Evolutionary conservation across 1,139 yeast species (phyloP), one percentile per base, ranked within the genome.

Genomic region (Arxiozyma slooffiae): DNA sequence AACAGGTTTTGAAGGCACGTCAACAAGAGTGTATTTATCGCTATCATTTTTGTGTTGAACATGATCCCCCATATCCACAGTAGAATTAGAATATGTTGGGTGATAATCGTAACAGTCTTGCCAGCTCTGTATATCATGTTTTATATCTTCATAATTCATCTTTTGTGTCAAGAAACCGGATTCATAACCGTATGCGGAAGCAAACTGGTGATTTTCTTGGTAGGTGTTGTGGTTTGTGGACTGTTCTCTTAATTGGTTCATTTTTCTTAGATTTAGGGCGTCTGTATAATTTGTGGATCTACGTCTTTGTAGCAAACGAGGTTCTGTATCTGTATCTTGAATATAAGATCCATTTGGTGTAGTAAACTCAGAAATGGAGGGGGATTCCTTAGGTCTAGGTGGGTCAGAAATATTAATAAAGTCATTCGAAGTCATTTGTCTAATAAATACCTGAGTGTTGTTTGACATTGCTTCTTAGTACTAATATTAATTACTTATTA

Each of bases 341-440:
- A 11, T 22, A 22, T 21, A 30, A 3, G 49, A 36, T 16, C 16
- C 40, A 7, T 51, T 52, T 11, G 52, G 44, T 22, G 53, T 41
- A 39, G 50, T 46, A 21, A 46, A 49, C 17, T 50, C 50, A 6
- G 57, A 53, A 4, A 53, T 36, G 34, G 47, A 47, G 20, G 61
- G 62, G 5, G 63, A 55, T 22, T 57, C 61, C 51, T 58, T 55
- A 5, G 64, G 58, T 20, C 52, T 52, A n/a, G 67, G 66, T 8
- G 67, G 59, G 22, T 59, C 60, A n/a, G 59, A 56, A 30, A 62
- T 40, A 44, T 61, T 56, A 24, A 61, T 52, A 46, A 60, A 62
- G 49, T 61, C 64, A 17, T 55, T 55, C 3, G 64, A 60, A 14
- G 44, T 20, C 39, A 42, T n/a, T 34, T 42, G 38, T 20, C 38